Conservation (phyloP, 2,329 filamentous ascomycete species). For the Triangularia setosa region DNA sequence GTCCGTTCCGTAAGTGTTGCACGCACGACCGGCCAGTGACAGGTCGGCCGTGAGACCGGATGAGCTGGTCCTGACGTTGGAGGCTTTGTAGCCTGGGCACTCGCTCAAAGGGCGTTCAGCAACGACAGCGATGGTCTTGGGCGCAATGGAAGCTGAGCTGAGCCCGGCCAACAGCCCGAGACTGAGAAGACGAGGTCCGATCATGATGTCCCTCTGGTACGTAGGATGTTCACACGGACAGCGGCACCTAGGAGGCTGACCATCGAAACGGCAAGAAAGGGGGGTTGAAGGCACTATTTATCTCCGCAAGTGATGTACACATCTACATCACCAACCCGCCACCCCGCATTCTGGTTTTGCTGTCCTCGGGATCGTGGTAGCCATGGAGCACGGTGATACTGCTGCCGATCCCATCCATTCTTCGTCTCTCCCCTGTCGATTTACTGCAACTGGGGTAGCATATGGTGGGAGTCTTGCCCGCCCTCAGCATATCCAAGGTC, state of each 20-base stretch:
- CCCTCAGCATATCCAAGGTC: neutral
- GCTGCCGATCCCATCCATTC: neutral
- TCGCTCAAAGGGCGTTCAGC: conserved; percentile 30
- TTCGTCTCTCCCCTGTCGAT: neutral
- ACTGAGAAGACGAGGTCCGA: conserved; percentile 15
- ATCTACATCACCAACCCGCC: neutral
- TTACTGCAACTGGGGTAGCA: neutral
- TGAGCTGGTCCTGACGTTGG: conserved; percentile 48
- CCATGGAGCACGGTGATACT: neutral
- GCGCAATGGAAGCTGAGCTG: conserved; percentile 12
- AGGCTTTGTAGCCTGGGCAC: conserved; percentile 60
- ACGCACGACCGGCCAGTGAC: conserved; percentile 58
- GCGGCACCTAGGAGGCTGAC: conserved; percentile 1
- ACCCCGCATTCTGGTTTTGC: neutral
- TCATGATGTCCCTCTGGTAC: conserved; percentile 15
- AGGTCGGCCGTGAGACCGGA: conserved; percentile 59
- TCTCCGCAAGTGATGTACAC: neutral
- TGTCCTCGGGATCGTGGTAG: neutral
- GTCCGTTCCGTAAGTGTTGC: conserved; percentile 68
- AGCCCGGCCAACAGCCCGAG: conserved; percentile 21
- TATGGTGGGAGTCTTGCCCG: no score
- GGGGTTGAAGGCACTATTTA: conserved; percentile 5
- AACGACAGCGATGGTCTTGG: conserved; percentile 14
- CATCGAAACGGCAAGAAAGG: neutral
- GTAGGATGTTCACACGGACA: neutral